Evolutionary conservation across 768 basidiomycete species (phyloP).

Genomic region (Boletus tomentosulus): DNA sequence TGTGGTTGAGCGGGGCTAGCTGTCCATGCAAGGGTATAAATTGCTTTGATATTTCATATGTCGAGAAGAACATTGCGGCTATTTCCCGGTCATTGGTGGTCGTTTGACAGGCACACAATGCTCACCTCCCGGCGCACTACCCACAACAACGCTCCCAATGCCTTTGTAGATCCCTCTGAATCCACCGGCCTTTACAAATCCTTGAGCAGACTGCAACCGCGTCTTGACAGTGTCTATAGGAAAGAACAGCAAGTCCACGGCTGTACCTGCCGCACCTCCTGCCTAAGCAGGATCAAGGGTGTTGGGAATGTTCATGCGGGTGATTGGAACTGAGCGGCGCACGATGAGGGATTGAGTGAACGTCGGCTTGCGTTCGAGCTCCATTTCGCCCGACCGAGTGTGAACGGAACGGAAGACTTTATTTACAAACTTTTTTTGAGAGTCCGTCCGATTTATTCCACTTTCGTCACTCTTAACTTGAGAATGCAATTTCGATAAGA

Average conservation of each 20-base stretch:
- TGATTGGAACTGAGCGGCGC: constrained; percentile 19
- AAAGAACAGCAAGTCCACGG: constrained; percentile 94
- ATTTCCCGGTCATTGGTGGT: constrained; percentile 4
- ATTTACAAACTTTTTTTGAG: background rate
- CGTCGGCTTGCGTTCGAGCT: constrained; percentile 33
- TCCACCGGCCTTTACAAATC: constrained; percentile 82
- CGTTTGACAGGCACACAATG: background rate
- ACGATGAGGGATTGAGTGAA: constrained; percentile 48
- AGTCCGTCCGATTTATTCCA: background rate
- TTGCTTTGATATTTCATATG: constrained; percentile 86
- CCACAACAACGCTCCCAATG: constrained; percentile 89
- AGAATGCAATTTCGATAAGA: background rate
- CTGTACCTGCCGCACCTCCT: constrained; percentile 86
- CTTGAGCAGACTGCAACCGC: constrained; percentile 83
- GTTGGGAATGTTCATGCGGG: constrained; percentile 11
- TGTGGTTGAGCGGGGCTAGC: constrained; percentile 61
- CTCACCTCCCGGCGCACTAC: constrained; percentile 92
- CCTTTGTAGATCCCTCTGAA: constrained; percentile 91
- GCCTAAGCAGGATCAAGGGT: constrained; percentile 45
- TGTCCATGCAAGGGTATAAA: constrained; percentile 57
- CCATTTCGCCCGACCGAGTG: constrained; percentile 19
- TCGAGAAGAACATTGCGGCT: constrained; percentile 96
- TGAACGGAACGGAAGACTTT: constrained; percentile 4
- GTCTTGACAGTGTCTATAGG: constrained; percentile 98
- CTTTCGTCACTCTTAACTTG: no score